A percentile compares a stretch with the other conserved stretches of the same genome.
Conservation (phyloP, 768 basidiomycete species). For the Suillus subluteus region DNA sequence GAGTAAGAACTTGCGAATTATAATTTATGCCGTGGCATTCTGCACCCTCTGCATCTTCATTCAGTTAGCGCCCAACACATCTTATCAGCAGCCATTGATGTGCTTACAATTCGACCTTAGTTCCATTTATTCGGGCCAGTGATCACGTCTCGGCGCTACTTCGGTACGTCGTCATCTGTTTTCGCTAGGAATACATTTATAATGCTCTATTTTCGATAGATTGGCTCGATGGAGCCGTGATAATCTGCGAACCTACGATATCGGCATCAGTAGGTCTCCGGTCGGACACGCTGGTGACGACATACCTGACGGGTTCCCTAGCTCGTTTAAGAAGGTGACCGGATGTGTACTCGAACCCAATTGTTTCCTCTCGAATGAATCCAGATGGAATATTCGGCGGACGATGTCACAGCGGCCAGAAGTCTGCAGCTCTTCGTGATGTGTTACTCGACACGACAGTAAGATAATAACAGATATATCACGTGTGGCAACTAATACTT, state of each 20-base stretch:
- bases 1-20: conserved; percentile 26
- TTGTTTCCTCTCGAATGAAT: no score
- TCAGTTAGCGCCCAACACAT: conserved; percentile 35
- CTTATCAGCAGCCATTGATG: neutral
- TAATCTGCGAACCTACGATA: no score
- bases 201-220: conserved; percentile 35
- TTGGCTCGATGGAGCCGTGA: conserved; percentile 45
- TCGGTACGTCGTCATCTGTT: conserved; percentile 39
- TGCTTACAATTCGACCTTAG: conserved; percentile 7
- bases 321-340: no score
- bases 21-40: conserved; percentile 42
- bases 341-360: no score
- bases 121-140: conserved; percentile 40
- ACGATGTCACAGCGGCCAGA: no score
- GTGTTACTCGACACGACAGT: no score
- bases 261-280: no score
- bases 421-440: no score
- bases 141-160: conserved; percentile 50
- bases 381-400: no score
- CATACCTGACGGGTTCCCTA: no score
- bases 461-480: no score
- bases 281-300: no score
- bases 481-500: neutral
- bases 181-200: neutral
- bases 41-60: conserved; percentile 49